Conservation (phyloP, 2,329 filamentous ascomycete species). For the Bipolaris gigantea region DNA sequence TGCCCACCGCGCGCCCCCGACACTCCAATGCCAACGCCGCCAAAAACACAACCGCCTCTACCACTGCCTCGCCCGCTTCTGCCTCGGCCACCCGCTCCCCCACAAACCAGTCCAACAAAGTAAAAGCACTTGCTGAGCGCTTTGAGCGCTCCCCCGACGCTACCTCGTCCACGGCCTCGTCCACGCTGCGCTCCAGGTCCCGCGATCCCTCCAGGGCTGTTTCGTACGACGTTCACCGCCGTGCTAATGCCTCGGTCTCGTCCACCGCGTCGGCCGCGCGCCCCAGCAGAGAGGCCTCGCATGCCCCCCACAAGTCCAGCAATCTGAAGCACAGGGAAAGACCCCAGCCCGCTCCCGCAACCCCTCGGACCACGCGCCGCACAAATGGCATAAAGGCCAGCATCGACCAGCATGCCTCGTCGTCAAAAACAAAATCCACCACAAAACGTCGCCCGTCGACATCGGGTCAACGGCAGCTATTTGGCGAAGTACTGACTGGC, state of each 20-base stretch:
- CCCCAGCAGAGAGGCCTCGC: constrained; percentile 34
- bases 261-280: constrained; percentile 36
- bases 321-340: constrained; percentile 41
- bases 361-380: constrained; percentile 30
- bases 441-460: constrained; percentile 30
- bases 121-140: constrained; percentile 42
- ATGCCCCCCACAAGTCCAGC: constrained; percentile 42
- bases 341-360: constrained; percentile 39
- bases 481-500: constrained; percentile 42
- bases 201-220: constrained; percentile 20
- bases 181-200: constrained; percentile 26
- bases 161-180: constrained; percentile 24
- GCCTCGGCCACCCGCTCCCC: constrained; percentile 26
- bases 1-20: constrained; percentile 26
- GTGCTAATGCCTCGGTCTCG: constrained; percentile 23
- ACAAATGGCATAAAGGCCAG: constrained; percentile 33
- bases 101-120: constrained; percentile 35
- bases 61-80: constrained; percentile 36
- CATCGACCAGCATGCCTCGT: constrained; percentile 28
- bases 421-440: constrained; percentile 28
- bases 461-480: constrained; percentile 36
- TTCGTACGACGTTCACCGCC: constrained; percentile 17
- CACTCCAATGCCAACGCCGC: constrained; percentile 34
- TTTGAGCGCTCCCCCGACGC: constrained; percentile 40
- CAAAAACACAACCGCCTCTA: constrained; percentile 30